phyloP scores from a whole-genome alignment of 768 basidiomycete genomes.

The Tricholoma bakamatsutake region DNA sequence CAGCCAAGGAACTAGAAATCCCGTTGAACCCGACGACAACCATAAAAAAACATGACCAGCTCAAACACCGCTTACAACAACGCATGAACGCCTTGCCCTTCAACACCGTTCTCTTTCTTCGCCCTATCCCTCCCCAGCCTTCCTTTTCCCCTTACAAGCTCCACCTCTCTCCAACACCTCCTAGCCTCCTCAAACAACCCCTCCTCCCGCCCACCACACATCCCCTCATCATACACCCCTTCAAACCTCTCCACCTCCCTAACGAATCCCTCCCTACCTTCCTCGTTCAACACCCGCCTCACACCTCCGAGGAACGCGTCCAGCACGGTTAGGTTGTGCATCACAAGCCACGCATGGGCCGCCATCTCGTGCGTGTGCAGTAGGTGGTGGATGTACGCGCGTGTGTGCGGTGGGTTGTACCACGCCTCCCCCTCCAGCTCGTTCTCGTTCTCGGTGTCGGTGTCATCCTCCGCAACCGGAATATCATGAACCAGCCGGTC shows the following conservation, averaged over 20 bases:
- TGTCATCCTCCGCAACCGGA: constrained; percentile 11
- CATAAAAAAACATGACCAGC: too few relatives aligned
- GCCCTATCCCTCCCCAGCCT: constrained; percentile 59
- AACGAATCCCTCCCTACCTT: constrained; percentile 22
- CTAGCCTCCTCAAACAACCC: constrained; percentile 46
- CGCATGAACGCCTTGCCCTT: too few relatives aligned
- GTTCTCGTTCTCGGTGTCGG: background rate
- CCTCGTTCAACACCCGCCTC: constrained; percentile 28
- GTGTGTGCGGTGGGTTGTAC: constrained; percentile 32
- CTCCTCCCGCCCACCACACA: constrained; percentile 8
- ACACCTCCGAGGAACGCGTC: constrained; percentile 60
- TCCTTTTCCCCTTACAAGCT: constrained; percentile 70
- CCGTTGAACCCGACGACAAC: too few relatives aligned
- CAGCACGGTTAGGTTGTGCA: constrained; percentile 72
- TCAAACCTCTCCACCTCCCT: constrained; percentile 48
- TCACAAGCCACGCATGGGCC: constrained; percentile 64
- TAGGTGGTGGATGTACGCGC: constrained; percentile 79
- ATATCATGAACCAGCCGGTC: constrained; percentile 45
- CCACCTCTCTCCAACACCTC: constrained; percentile 57
- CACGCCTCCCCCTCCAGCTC: background rate
- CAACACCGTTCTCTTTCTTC: constrained; percentile 20
- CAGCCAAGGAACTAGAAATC: too few relatives aligned
- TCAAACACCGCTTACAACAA: too few relatives aligned
- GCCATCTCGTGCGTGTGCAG: constrained; percentile 90
- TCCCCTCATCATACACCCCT: constrained; percentile 42